Base-by-base conservation (phyloP, 1,284 basidiomycete species). In the Austroboletus novae-zelandiae region DNA sequence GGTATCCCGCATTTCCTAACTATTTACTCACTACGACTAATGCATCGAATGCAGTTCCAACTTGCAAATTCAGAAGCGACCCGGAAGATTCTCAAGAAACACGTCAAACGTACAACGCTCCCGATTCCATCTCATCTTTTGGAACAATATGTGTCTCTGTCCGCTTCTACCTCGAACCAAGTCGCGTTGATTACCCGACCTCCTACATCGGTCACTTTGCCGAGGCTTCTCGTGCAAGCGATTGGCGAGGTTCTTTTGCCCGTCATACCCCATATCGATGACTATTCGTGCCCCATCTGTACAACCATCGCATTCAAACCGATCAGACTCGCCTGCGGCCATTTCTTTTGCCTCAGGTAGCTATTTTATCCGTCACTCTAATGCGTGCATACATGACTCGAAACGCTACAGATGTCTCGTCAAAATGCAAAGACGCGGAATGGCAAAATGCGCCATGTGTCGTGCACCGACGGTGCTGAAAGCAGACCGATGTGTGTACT, bases 61-160 rank as follows among this genome's bases (percentile, higher is more conserved):
- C 71, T 81, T 32, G 92, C 92, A 9, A 98, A 94, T 59, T 79
- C 89, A 8, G 93, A 97, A 67, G 95, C 94, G 1, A 87, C 84
- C 2, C 81, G 90, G 40, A 94, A 94, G 71, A 93, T 94, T 54
- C 80, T 97, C 54, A 97, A 98, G 76, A 98, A 98, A 67, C 95
- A 97, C 66, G 82, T 91, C 27, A 98, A 97, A 68, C 84, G 92
- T 5, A 93, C 91, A 0, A 80, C 84, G 0, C 71, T 90, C 4
- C 81, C 83, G 1, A 66, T 80, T 15, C 76, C 78, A 2, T 31
- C 49, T 3, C 32, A 51, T 35, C 48, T 58, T 11, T 54, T 66
- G 50, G 52, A 45, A 5, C 57, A 48, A 39, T 49, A 53, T n/a
- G 39, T 56, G 11, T 48, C 52, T 25, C n/a, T 44, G 9, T 42